Base-by-base conservation (phyloP, 306 rosid genomes). In the Nissolia schottii region DNA sequence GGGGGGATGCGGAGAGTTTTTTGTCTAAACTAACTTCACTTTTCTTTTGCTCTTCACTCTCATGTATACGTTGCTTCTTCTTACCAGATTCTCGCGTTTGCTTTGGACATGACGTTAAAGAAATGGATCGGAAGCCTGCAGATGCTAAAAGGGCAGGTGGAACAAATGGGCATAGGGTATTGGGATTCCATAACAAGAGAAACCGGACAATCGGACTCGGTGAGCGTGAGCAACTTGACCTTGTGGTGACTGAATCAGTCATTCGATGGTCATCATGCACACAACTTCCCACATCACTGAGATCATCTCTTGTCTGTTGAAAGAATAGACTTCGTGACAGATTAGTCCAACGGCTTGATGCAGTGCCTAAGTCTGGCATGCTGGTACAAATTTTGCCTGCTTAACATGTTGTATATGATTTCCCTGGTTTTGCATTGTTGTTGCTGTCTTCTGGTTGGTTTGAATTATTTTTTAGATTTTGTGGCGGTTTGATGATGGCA, bases 211-310 rank as follows among this genome's bases (percentile, higher is more conserved):
- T 88, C 60, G 93, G 93, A 73, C 84, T 83, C 0, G 95, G 95
- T 1, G 95, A 89, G 72, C 80, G 43, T 0, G 88, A 86, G 82
- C 89, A 82, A 76, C 72, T 89, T 27, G 91, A 86, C 71, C 29
- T 84, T 20, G 79, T 84, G 74, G 89, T 84, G 81, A 73, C 91
- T 1, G 89, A 89, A 79, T 86, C 91, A 14, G 84, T 86, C 60
- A 86, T 89, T 27, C 87, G 95, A 11, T 89, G 95, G 95, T 84
- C 89, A 7, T 89, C 95, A 2, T 89, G 95, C 73, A 89, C 91
- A 0, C 87, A 84, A 41, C 84, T 84, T 45, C 83, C 85, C 1
- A 84, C 87, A 43, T 84, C 89, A 23, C 85, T 84, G 19, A 74
- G 86, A 77, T 86, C 89, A 66, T 89, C 95, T 16, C 89, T 89